Evolutionary conservation across 2,329 filamentous ascomycete genomes (phyloP).

Genomic region (Talaromyces amestolkiae): DNA sequence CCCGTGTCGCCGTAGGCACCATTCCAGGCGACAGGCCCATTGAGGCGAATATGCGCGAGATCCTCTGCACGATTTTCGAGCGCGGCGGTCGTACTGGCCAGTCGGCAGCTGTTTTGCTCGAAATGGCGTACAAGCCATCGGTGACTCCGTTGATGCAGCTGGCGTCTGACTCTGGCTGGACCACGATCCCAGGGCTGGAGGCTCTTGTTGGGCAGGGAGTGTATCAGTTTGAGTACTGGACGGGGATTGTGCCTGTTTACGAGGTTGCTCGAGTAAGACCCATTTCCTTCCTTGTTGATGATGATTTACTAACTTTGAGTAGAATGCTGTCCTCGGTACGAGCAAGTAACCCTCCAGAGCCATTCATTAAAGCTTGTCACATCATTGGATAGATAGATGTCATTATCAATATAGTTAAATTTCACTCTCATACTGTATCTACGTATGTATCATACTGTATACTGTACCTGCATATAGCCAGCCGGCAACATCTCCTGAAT

Average conservation of each 20-base stretch:
- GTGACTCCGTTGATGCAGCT: constrained; percentile 82
- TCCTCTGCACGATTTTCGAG: constrained; percentile 57
- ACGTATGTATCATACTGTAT: not conserved
- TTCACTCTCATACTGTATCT: not conserved
- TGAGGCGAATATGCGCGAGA: constrained; percentile 65
- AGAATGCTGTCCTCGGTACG: constrained; percentile 32
- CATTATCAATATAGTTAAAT: not conserved
- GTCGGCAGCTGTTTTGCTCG: constrained; percentile 65
- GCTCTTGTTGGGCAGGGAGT: constrained; percentile 81
- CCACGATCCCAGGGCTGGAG: constrained; percentile 80
- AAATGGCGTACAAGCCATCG: constrained; percentile 94
- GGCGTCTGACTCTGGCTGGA: constrained; percentile 75
- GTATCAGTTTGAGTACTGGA: constrained; percentile 86
- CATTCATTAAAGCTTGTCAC: not conserved
- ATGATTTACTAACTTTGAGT: constrained; percentile 5
- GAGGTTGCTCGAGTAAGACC: constrained; percentile 60
- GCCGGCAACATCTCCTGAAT: not conserved
- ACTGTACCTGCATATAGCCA: not conserved
- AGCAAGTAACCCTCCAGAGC: not conserved
- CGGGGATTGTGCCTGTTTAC: constrained; percentile 73
- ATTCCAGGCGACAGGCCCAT: constrained; percentile 87
- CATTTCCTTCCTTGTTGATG: not conserved
- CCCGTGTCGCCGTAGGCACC: constrained; percentile 77
- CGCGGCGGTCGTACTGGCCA: constrained; percentile 36
- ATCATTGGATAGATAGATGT: not conserved